Base-by-base conservation (phyloP, 768 basidiomycete genomes). In the Dendrothele bispora region DNA sequence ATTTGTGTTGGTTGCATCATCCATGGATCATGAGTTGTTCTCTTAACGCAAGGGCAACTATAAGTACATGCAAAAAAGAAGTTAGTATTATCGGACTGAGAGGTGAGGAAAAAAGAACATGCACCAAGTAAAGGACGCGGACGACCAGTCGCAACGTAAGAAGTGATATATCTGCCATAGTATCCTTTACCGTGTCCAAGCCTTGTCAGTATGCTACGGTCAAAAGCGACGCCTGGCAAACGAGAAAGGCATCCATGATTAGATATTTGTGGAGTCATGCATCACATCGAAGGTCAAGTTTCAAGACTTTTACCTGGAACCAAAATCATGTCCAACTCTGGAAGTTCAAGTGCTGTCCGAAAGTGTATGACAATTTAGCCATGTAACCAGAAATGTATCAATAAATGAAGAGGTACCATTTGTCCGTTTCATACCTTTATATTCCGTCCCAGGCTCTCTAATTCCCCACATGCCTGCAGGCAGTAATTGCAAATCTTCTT, bases 151-250 rank as follows among this genome's bases (percentile, higher is more conserved):
- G 67, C 57, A 25, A 70, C 61, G 50, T 88, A 89, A 1, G 72
- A 62, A 3, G 80, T 65, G 28, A 91, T 69, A 65, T 88, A 91
- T 12, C 75, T 72, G 65, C 91, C 89, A 55, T 91, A 91, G 66
- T 86, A 90, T 5, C 89, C 89, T 62, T 87, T 91, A 18, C 89
- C 88, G 54, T 90, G 87, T 8, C 89, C 89, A 25, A 91, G 74
- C 25, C 89, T 82, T 39, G 81, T 81, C 45, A n/a, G n/a, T n/a
- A 84, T 61, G 14, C 76, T 75, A 34, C 68, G 71, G 66, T 91
- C 88, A 55, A 91, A 91, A 8, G 84, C 89, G 39, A 91, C 77
- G 35, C 86, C 86, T 63, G n/a, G n/a, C n/a, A n/a, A n/a, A n/a
- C n/a, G n/a, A n/a, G n/a, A n/a, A n/a, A n/a, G n/a, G n/a, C n/a